Evolutionary conservation across 768 basidiomycete species (phyloP), one percentile per base, ranked within the genome.

Genomic region (Pisolithus sp.): DNA sequence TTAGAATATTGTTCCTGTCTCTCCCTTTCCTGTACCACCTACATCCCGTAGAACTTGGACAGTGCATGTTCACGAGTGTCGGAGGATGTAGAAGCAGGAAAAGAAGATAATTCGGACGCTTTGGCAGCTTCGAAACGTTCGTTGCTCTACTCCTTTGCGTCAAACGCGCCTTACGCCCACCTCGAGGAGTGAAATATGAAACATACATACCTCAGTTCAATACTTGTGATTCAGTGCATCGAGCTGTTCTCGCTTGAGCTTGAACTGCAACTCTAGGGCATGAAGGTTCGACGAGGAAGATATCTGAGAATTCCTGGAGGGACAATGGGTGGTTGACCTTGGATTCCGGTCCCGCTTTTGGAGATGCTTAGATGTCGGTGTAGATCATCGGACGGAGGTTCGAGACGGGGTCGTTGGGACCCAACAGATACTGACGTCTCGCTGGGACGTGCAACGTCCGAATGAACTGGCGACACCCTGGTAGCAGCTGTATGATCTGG

Each of bases 311-410:
- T 64, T 92, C 89, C 51, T 72, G 65, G 51, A 90, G 79, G 13
- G 89, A 90, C 70, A 91, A 92, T 3, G 89, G 89, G 64, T 90
- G 87, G 41, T 59, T 52, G 52, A 56, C 53, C 18, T 55, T 55
- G 46, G 68, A 63, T 38, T 73, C 64, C 43, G 66, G 15, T 67
- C 17, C 68, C 61, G 28, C 67, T 65, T 36, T 54, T 53, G 37
- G 53, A 37, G 38, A 58, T 4, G 71, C 60, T 9, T 73, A 72
- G 9, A 71, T 71, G 59, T 83, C 79, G 59, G 84, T 82, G 70
- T 92, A 91, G 40, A 91, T 72, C 50, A 89, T 75, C 3, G 89
- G 87, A 2, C 90, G 82, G 53, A 93, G 73, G 71, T 93, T 80
- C 8, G 89, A 90, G 46, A 88, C 62, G 8, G 87, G 84, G 62